A percentile compares a stretch with the other conserved stretches of the same genome.
These are phyloP conservation scores for Helicostylum pulchrum DNA, from an alignment of 192 early-diverging fungal species.

Conservation along the genomic window DNA sequence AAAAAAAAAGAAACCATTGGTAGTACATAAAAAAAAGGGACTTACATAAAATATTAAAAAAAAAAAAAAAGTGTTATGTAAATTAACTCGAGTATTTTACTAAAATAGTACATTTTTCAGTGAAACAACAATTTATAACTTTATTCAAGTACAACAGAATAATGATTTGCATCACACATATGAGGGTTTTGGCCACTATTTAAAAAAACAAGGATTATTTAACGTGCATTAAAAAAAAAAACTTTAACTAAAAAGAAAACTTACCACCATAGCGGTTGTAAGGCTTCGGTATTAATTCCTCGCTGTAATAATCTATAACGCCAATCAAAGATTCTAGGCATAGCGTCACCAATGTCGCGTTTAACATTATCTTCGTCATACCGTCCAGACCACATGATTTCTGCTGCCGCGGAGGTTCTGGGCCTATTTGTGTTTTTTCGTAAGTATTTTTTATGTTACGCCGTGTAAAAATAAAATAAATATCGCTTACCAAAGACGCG, in stretches of 20 bases:
- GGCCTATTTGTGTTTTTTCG: constrained; percentile 39
- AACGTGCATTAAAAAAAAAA: neutral
- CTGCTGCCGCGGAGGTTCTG: constrained; percentile 65
- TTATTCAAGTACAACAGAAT: too few species aligned
- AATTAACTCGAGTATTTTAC: too few species aligned
- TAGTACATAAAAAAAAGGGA: too few species aligned
- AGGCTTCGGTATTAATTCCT: constrained; percentile 62
- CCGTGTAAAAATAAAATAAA: neutral
- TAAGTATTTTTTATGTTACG: neutral
- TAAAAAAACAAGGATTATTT: neutral
- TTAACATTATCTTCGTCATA: constrained; percentile 43
- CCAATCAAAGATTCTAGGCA: constrained; percentile 64
- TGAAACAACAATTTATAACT: too few species aligned
- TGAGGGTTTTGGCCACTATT: neutral
- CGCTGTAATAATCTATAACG: constrained; percentile 67
- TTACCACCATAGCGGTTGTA: constrained; percentile 56
- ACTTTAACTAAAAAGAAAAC: neutral
- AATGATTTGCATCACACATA: neutral
- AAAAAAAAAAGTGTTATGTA: too few species aligned
- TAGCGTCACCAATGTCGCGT: constrained; percentile 57
- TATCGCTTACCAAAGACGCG: constrained; percentile 52
- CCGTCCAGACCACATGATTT: constrained; percentile 45
- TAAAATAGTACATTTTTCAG: too few species aligned
- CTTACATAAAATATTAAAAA: too few species aligned
- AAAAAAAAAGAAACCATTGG: too few species aligned